Evolutionary conservation across 2,329 filamentous ascomycete genomes (phyloP), one percentile per base, ranked within the genome.

Genomic region (Ophiostoma sp.): DNA sequence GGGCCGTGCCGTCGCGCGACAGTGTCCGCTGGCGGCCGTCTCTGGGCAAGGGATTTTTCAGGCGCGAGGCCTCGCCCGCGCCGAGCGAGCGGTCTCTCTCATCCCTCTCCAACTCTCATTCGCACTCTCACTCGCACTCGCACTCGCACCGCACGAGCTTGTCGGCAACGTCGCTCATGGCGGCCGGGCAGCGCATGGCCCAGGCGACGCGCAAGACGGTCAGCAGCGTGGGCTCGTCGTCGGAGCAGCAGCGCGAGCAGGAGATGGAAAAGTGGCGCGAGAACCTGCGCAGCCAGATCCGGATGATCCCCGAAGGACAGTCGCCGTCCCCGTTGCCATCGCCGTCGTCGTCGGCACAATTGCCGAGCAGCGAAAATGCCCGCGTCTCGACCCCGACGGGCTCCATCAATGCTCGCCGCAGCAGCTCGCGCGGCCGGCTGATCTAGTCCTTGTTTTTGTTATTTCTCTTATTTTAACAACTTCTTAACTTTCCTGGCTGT

Each of bases 221-320:
- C 10, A 57, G 35, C 23, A 66, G 41, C 35, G 70, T 36, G 48
- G 62, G 67, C 68, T 76, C 67, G 11, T 17, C 54, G n/a, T 31
- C 62, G 8, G 33, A 39, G 62, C 35, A 65, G 35, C 62, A 65
- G 20, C 71, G 70, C n/a, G 69, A 69, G 67, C 75, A 76, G 20
- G 79, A 82, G 68, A 77, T 76, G 31, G 79, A 82, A 67, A 77
- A 76, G 72, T 75, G 78, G 71, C 75, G 79, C 31, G 76, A 78
- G 44, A 76, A 77, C 33, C 72, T 82, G 66, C 78, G 78, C 73
- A 77, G 76, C 57, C 78, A 77, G 31, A 81, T 81, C 68, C 76
- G 76, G 68, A 75, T 79, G 69, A 73, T 81, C 41, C 75, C 75
- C n/a, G 76, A 65, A 20, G 20, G 8, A 20, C 35, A 23, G 20